A percentile compares a stretch with the other conserved stretches of the same genome.
Evolutionary conservation across 2,329 filamentous ascomycete species (phyloP).

Genomic region (Fusarium sp.): DNA sequence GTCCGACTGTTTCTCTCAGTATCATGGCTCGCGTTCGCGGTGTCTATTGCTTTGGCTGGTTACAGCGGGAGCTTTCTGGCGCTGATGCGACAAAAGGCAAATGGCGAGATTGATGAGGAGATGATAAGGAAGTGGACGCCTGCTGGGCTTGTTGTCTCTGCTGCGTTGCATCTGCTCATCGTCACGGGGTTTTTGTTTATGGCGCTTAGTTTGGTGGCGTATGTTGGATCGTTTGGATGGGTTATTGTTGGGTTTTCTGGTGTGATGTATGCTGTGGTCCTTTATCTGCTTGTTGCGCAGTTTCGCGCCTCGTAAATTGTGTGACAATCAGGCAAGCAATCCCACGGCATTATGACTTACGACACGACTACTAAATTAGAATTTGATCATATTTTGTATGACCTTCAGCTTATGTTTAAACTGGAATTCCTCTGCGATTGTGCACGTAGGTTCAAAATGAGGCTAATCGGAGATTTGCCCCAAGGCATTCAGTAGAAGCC

Average conservation of each 20-base stretch:
- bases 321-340: rapidly evolving
- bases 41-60: not conserved
- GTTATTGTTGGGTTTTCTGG: not conserved
- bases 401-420: not conserved
- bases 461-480: too few species aligned
- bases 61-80: not conserved
- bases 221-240: not conserved
- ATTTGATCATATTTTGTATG: too few species aligned
- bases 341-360: too few species aligned
- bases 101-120: not conserved
- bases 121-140: not conserved
- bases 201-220: not conserved
- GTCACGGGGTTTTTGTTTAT: not conserved
- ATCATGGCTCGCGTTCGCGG: not conserved
- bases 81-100: not conserved
- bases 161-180: not conserved
- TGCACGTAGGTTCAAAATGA: not conserved
- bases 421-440: not conserved
- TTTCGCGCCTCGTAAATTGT: not conserved
- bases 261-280: not conserved
- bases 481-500: not conserved
- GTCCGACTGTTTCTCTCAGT: not conserved
- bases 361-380: too few species aligned
- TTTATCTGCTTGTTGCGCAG: not conserved
- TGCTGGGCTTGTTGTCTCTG: not conserved